phyloP scores from a whole-genome alignment of 345 rosid genomes.

The Gossypium stocksii region DNA sequence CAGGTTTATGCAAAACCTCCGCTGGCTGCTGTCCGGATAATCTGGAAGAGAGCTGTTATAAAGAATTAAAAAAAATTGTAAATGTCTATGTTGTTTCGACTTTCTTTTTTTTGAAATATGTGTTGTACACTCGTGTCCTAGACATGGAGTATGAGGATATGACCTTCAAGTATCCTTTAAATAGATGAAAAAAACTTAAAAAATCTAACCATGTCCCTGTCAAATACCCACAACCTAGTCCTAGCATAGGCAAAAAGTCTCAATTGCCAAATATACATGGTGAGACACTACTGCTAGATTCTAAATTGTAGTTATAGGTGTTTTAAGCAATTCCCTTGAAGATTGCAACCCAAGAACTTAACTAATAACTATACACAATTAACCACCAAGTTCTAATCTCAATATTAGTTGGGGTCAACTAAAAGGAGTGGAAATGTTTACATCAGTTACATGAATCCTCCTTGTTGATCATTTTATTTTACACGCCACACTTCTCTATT shows the following conservation, averaged over 20 bases:
- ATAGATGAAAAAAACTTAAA: too few species aligned
- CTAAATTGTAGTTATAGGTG: neutral
- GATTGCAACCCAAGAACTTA: neutral
- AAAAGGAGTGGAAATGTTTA: too few species aligned
- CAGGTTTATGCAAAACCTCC: constrained; percentile 52
- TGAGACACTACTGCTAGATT: neutral
- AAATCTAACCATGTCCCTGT: too few species aligned
- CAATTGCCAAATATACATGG: neutral
- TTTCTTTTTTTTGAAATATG: too few species aligned
- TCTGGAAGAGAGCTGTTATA: constrained; percentile 87
- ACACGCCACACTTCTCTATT: too few species aligned
- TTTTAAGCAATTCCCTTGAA: neutral
- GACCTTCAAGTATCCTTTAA: neutral
- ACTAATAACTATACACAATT: too few species aligned
- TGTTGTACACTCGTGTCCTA: neutral
- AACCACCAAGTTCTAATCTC: too few species aligned
- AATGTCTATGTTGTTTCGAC: neutral
- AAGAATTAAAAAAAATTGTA: constrained; percentile 3
- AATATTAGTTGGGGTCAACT: too few species aligned
- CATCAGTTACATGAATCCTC: too few species aligned
- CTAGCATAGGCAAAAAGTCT: neutral
- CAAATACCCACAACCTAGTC: too few species aligned
- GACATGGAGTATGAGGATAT: neutral
- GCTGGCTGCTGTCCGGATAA: constrained; percentile 82
- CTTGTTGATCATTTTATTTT: too few species aligned